phyloP scores from a whole-genome alignment of 73 alveolate species.

The Tetrahymena thermophila region DNA sequence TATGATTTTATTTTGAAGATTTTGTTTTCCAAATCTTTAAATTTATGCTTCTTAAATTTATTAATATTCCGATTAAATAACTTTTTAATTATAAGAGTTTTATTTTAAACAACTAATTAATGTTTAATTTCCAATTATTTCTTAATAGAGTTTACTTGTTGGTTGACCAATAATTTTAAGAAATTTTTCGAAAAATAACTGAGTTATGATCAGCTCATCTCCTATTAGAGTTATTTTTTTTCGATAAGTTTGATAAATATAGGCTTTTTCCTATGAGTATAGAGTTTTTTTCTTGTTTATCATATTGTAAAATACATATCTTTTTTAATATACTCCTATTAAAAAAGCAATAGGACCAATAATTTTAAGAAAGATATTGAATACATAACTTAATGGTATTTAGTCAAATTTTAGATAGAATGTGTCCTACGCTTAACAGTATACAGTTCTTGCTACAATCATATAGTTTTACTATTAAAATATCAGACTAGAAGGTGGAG shows the following conservation, averaged over 20 bases:
- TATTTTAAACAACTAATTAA: too few relatives aligned
- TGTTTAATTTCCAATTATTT: neutral
- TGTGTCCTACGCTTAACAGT: neutral
- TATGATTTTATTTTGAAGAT: too few relatives aligned
- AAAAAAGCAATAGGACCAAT: neutral
- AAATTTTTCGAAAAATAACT: neutral
- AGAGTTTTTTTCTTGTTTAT: neutral
- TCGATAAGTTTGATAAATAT: neutral
- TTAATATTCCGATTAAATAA: too few relatives aligned
- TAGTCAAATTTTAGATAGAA: neutral
- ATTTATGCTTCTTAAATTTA: too few relatives aligned
- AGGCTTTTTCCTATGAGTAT: neutral
- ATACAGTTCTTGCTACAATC: neutral
- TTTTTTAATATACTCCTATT: neutral
- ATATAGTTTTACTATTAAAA: too few relatives aligned
- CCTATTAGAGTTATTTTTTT: neutral
- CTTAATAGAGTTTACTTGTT: neutral
- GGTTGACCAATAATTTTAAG: neutral
- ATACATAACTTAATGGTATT: neutral
- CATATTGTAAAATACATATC: neutral
- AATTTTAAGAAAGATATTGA: neutral
- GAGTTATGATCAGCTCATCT: neutral
- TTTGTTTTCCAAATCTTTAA: too few relatives aligned
- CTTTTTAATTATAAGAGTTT: too few relatives aligned
- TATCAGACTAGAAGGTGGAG: neutral